phyloP scores from a whole-genome alignment of 805 yeast species.

The Starmerella stellata region DNA sequence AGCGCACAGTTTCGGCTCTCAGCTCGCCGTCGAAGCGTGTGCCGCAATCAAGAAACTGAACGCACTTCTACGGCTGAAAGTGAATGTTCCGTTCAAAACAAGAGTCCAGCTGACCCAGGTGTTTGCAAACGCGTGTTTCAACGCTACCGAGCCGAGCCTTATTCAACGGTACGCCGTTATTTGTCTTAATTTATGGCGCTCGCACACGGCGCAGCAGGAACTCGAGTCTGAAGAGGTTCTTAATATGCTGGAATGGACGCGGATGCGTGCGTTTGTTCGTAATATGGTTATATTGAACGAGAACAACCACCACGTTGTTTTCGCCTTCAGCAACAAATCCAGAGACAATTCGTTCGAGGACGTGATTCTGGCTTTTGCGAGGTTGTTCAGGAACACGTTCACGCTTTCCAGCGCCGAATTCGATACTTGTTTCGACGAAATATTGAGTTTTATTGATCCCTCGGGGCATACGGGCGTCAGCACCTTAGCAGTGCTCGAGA shows the following conservation, averaged over 20 bases:
- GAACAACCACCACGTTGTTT: background rate
- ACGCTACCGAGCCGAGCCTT: constrained; percentile 52
- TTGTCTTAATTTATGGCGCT: constrained; percentile 33
- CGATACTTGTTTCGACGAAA: background rate
- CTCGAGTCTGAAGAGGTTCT: background rate
- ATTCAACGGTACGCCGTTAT: constrained; percentile 46
- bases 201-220: constrained; percentile 28
- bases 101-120: constrained; percentile 47
- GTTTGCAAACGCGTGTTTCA: constrained; percentile 51
- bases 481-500: constrained; percentile 3
- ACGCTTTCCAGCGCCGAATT: background rate
- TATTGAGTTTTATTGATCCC: constrained; percentile 9
- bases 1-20: constrained; percentile 37
- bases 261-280: constrained; percentile 3
- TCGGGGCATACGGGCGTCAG: constrained; percentile 2
- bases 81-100: constrained; percentile 52
- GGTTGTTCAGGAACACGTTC: constrained; percentile 4
- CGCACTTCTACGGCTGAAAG: constrained; percentile 60
- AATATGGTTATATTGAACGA: constrained; percentile 5
- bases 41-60: constrained; percentile 79
- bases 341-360: background rate
- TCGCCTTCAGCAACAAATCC: background rate
- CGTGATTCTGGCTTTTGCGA: constrained; percentile 6
- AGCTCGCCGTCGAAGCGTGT: constrained; percentile 48
- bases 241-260: constrained; percentile 5